Base-by-base conservation (phyloP, 192 early-diverging fungal genomes). In the Umbelopsis sp. region DNA sequence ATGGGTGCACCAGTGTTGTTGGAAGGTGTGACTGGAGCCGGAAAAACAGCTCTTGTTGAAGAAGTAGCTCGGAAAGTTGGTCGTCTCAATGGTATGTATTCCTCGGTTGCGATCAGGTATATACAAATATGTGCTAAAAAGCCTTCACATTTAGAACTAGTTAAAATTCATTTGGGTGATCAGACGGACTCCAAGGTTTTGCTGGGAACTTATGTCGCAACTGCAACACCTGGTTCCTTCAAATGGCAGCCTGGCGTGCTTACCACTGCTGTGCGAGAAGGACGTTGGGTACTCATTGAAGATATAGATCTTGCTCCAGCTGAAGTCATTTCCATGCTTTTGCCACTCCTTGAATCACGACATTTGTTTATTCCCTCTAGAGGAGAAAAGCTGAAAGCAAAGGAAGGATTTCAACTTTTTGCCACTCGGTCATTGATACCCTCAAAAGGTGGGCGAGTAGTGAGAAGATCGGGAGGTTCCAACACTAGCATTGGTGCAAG, bases 271-370 rank as follows among this genome's bases (percentile, higher is more conserved):
- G 97, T 99, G 1, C 61, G 79, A 18, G 85, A 94, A 67, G 98
- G 98, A 45, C 84, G 89, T 13, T 99, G 98, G 98, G 89, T 99
- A 52, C 80, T 99, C 51, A 89, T 99, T 73, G 98, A 99, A 81
- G 96, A 98, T 82, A 91, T 99, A 69, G 95, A 99, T 75, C 80
- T 95, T 27, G 98, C 98, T 0, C 92, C 98, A n/a, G 69, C 89
- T 13, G 98, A 99, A 70, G 97, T 98, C 22, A 78, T 98, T 51
- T 92, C 93, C 18, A 88, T 96, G 10, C 84, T 99, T 49, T 73
- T 96, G n/a, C 95, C 97, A 4, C 81, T 99, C 22, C 84, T 99
- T 7, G 95, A 99, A 81, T 92, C 90, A 16, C 80, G 94, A 9
- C 87, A 87, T n/a, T 83, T 99, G 46, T 95, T 96, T 76, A 93